A percentile compares a stretch with the other conserved stretches of the same genome.
phyloP scores from a whole-genome alignment of 2,329 filamentous ascomycete genomes.

The Monilinia vaccinii-corymbosi region DNA sequence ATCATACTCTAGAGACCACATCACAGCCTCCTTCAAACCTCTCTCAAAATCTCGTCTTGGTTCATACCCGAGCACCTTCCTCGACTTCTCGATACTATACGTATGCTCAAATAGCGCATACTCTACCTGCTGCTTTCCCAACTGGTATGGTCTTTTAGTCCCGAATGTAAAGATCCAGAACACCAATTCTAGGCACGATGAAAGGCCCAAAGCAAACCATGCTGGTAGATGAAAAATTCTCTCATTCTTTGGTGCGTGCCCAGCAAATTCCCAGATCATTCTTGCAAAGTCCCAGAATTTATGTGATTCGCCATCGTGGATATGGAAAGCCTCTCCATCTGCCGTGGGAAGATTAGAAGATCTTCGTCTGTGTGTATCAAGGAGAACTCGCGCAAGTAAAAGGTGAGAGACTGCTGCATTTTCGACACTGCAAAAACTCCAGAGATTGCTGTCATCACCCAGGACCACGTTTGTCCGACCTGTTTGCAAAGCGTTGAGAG shows the following conservation, averaged over 20 bases:
- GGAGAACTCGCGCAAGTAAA: not conserved
- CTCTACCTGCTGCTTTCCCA: not conserved
- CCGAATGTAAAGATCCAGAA: constrained; percentile 3
- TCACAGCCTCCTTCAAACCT: not conserved
- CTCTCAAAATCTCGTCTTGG: not conserved
- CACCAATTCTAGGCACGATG: not conserved
- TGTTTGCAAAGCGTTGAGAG: not conserved
- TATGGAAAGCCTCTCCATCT: constrained; percentile 1
- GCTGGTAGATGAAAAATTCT: not conserved
- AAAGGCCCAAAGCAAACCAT: not conserved
- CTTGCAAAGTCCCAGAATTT: constrained; percentile 1
- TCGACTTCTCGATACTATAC: not conserved
- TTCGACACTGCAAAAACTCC: constrained; percentile 3
- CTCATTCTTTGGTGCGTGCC: not conserved
- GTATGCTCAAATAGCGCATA: constrained; percentile 2
- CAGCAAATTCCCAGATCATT: constrained; percentile 1
- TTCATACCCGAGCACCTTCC: not conserved
- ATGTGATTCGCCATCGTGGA: not conserved
- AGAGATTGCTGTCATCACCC: not conserved
- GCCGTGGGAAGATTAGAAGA: not conserved
- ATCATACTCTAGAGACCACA: not conserved
- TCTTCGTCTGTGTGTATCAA: not conserved
- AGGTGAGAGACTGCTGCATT: not conserved
- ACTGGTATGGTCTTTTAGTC: not conserved
- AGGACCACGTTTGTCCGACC: not conserved